Evolutionary conservation across 257 asterid genomes (phyloP).

Genomic region (Solanum bulbocastanum): DNA sequence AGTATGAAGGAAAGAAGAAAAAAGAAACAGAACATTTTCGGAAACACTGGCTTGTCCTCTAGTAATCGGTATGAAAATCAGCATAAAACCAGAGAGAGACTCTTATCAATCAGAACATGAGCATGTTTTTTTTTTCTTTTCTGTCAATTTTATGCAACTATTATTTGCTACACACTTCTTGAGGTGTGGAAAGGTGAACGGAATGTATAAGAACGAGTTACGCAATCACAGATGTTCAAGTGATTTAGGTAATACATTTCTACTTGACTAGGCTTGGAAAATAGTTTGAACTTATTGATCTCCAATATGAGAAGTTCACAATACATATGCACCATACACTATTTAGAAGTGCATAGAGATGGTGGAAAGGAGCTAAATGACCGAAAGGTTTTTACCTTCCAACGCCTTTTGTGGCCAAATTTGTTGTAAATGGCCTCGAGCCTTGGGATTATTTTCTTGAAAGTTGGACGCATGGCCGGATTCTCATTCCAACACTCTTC

Average conservation of each 20-base stretch:
- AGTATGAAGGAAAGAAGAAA: neutral
- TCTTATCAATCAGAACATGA: neutral
- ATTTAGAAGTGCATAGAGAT: neutral
- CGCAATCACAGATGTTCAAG: neutral
- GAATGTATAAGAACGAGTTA: neutral
- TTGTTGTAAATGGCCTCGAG: constrained; percentile 53
- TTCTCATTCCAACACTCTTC: constrained; percentile 82
- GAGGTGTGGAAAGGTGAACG: neutral
- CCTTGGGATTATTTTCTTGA: constrained; percentile 75
- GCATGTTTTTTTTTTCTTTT: neutral
- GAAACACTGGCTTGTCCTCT: neutral
- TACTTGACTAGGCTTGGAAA: neutral
- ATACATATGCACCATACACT: neutral
- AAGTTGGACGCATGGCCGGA: constrained; percentile 69
- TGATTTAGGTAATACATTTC: neutral
- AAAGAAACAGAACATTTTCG: neutral
- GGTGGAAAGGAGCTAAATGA: neutral
- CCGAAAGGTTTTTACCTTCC: constrained; percentile 52
- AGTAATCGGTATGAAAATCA: neutral
- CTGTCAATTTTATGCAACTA: neutral
- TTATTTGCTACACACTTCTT: neutral
- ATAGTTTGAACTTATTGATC: neutral
- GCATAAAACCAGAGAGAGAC: neutral
- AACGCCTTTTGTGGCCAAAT: constrained; percentile 64
- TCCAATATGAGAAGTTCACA: neutral